Percentiles rank a stretch among this genome's conserved stretches.
phyloP scores from a whole-genome alignment of 2,329 filamentous ascomycete species.

The Fusarium solani-melongenae region DNA sequence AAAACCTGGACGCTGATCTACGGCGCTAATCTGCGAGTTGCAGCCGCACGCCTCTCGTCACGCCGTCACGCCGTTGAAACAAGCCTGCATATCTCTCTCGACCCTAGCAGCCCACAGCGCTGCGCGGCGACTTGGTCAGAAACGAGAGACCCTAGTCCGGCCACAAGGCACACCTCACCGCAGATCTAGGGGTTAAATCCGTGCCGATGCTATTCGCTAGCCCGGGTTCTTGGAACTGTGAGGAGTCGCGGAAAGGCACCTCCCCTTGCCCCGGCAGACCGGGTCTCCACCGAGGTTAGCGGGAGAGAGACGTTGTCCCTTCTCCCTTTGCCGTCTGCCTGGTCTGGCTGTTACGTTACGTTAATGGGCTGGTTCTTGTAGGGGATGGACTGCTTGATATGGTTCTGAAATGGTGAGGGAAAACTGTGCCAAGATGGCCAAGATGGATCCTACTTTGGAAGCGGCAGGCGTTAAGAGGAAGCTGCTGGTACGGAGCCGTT shows the following conservation, averaged over 20 bases:
- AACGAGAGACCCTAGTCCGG: conserved; percentile 33
- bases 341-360: conserved; percentile 14
- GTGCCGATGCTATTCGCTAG: conserved; percentile 34
- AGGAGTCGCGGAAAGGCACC: conserved; percentile 28
- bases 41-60: conserved; percentile 29
- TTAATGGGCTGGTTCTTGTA: conserved; percentile 20
- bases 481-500: conserved; percentile 6
- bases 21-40: conserved; percentile 24
- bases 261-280: conserved; percentile 35
- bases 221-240: conserved; percentile 37
- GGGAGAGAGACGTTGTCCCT: conserved; percentile 17
- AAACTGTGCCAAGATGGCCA: conserved; percentile 6
- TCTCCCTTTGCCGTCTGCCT: conserved; percentile 18
- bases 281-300: conserved; percentile 25
- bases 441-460: background rate
- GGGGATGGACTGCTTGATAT: background rate
- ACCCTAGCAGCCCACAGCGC: conserved; percentile 10
- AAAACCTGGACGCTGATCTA: conserved; percentile 15
- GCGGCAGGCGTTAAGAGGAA: background rate
- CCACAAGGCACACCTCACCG: conserved; percentile 34
- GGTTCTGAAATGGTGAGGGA: background rate
- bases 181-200: conserved; percentile 38
- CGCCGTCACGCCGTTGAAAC: conserved; percentile 36
- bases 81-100: conserved; percentile 25
- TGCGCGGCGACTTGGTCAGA: background rate